Evolutionary conservation across 345 rosid species (phyloP).

Genomic region (Raphanus sativus): DNA sequence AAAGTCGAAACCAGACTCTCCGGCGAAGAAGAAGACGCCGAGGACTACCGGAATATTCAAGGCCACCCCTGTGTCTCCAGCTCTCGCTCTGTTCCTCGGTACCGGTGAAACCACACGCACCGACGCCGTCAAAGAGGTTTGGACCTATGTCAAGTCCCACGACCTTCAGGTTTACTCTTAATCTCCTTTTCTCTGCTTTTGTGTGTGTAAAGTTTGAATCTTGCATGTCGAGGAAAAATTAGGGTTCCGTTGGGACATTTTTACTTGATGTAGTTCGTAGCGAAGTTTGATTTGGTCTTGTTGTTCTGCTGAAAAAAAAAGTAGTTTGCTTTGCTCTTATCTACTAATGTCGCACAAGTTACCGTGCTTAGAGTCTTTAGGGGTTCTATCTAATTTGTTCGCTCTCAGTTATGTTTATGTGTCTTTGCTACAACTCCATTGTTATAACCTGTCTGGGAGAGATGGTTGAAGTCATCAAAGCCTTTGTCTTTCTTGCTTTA

Average conservation of each 20-base stretch:
- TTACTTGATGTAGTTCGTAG: neutral
- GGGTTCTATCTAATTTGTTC: too few species aligned
- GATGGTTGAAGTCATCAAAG: constrained; percentile 12
- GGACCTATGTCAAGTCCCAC: constrained; percentile 71
- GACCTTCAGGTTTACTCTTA: constrained; percentile 79
- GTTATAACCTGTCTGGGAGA: neutral
- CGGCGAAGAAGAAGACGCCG: constrained; percentile 22
- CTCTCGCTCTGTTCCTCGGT: constrained; percentile 62
- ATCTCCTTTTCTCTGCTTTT: neutral
- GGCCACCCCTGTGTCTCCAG: constrained; percentile 59
- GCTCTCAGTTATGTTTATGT: too few species aligned
- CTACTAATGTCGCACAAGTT: too few species aligned
- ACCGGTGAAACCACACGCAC: constrained; percentile 60
- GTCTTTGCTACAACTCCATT: neutral
- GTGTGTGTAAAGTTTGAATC: neutral
- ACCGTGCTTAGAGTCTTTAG: too few species aligned
- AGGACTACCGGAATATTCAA: constrained; percentile 56
- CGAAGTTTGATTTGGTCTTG: neutral
- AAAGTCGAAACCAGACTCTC: constrained; percentile 30
- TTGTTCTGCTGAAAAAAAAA: too few species aligned
- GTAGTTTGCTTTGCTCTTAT: too few species aligned
- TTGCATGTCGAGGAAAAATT: neutral
- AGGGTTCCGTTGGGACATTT: neutral
- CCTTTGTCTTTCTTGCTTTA: neutral
- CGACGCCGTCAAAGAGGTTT: constrained; percentile 66